A percentile compares a stretch with the other conserved stretches of the same genome.
These are phyloP conservation scores for Clohesyomyces aquaticus DNA, from an alignment of 495 filamentous ascomycete genomes.

Conservation along the genomic window DNA sequence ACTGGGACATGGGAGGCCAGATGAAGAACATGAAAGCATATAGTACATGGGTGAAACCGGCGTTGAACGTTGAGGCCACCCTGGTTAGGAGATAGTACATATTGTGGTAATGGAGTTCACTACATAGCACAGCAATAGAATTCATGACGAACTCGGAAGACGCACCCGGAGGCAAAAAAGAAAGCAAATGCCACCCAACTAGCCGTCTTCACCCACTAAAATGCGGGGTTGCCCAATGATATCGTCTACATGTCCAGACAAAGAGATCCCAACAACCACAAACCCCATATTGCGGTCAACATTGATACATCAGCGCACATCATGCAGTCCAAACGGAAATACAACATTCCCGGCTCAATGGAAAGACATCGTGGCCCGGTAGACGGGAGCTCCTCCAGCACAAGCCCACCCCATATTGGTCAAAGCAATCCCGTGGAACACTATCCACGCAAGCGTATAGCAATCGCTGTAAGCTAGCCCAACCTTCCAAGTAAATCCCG, in stretches of 20 bases:
- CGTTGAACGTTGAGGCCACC: conserved; percentile 25
- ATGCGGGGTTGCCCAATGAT: conserved; percentile 11
- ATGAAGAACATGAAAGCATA: conserved; percentile 39
- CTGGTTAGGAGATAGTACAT: conserved; percentile 3
- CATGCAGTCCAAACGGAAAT: conserved; percentile 23
- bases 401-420: conserved; percentile 3
- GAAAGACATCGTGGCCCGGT: neutral
- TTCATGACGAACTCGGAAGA: no score
- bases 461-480: conserved; percentile 25
- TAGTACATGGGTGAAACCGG: conserved; percentile 35
- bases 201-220: neutral
- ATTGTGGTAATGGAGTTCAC: no score
- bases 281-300: conserved; percentile 6
- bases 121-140: no score
- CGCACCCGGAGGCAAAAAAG: no score
- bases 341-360: neutral
- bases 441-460: conserved; percentile 32
- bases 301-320: neutral
- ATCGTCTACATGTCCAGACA: no score
- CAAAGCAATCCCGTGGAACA: conserved; percentile 17
- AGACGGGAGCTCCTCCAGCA: neutral
- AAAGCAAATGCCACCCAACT: no score
- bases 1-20: conserved; percentile 45
- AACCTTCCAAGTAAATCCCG: neutral
- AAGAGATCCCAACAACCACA: no score